Evolutionary conservation across 352 stramenopile species (phyloP), one percentile per base, ranked within the genome.

Genomic region (Phytopythium litorale): DNA sequence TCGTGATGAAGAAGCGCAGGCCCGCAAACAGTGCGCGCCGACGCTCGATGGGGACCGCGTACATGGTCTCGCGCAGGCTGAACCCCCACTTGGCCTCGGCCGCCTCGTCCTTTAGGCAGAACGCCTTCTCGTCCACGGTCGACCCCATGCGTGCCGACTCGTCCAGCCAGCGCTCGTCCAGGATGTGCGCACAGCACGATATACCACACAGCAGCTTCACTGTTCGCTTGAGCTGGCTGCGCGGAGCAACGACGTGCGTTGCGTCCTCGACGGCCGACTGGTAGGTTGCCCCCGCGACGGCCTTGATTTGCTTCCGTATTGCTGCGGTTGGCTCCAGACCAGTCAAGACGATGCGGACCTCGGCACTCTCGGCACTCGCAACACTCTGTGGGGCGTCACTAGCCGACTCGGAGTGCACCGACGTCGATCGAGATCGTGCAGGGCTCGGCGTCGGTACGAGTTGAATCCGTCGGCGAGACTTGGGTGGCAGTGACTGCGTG

Each of bases 161-260:
- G 45, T 76, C 63, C 42, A 87, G 66, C 78, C 78, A 87, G 42
- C 66, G 63, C 54, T 78, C 65, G 23, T 73, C 74, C 23, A 85
- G 28, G 58, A 87, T 79, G 62, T 87, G 78, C 7, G 23, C 51
- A 42, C 78, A 87, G 56, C 72, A 82, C 12, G 78, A 82, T 21
- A 87, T 81, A 5, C 78, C 75, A 28, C 78, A 85, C 45, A 87
- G 58, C 30, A 87, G 56, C 64, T 87, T 87, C 37, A 87, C 75
- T 7, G 78, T 87, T 21, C 78, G 73, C 63, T 87, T 87, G 2
- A 87, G 53, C 18, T 79, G 56, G 33, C 71, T 62, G 21, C 67
- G 56, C 35, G 72, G 75, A 54, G 68, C 78, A 56, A 87, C 67
- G 32, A 87, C 54, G 68, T 87, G 78, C 9, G 73, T 87, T 7